Evolutionary conservation across 2,329 filamentous ascomycete genomes (phyloP), one percentile per base, ranked within the genome.

Genomic region (Trichoderma simmonsii): DNA sequence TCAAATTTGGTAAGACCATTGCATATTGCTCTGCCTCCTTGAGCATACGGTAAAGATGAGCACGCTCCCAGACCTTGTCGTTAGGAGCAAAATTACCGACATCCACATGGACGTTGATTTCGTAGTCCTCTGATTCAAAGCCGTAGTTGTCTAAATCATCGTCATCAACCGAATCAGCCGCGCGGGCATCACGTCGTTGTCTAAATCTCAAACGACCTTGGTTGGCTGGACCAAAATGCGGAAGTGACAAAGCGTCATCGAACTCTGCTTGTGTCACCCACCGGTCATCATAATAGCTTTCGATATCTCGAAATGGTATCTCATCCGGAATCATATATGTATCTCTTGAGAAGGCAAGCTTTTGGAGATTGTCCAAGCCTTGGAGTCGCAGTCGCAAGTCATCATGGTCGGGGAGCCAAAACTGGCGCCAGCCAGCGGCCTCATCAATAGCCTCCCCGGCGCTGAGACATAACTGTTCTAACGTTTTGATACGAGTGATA

Each of bases 11-110:
- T 0, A 69, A 69, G 3, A 32, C 24, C 9, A 2, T 28, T 36
- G 56, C 36, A 3, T 69, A 69, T 14, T 21, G 12, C n/a, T 69
- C 66, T 24, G 66, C 66, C n/a, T 69, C 66, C 15, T n/a, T 7
- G 26, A 69, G 54, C 66, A 69, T 69, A 4, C 56, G 54, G 24
- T 69, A 60, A 26, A 56, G 65, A 12, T 69, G 65, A 21, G 65
- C 54, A 48, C 54, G 34, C 34, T 69, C 65, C 65, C 65, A 69
- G 11, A 69, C n/a, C 51, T 1, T 28, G 24, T 4, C 51, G 2
- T 43, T 30, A 8, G 21, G n/a, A 43, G 43, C 21, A 24, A n/a
- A 24, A 14, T 24, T 54, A 24, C 11, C 7, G 48, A 12, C n/a
- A 12, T 54, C n/a, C 48, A 6, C 48, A 54, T 24, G 9, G 21